Conservation (phyloP, 2,329 filamentous ascomycete species). For the Fusarium mundagurra region DNA sequence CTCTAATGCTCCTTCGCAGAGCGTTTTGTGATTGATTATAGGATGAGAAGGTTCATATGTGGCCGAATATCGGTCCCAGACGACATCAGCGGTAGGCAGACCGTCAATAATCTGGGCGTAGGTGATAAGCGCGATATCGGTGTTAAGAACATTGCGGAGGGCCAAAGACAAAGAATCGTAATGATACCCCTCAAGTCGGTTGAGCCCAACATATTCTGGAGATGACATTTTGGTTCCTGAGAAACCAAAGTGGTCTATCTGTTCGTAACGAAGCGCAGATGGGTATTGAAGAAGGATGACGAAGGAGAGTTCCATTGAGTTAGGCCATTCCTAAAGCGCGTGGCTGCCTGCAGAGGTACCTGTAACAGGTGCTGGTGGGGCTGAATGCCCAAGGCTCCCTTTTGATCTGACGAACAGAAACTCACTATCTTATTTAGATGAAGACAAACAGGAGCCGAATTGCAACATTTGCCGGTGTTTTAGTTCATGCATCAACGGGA, state of each 20-base stretch:
- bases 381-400: neutral
- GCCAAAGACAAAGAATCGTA: neutral
- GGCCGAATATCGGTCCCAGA: neutral
- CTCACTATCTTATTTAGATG: neutral
- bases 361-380: neutral
- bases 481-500: neutral
- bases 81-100: neutral
- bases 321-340: neutral
- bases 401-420: neutral
- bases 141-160: conserved; percentile 10
- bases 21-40: neutral
- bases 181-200: neutral
- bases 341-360: neutral
- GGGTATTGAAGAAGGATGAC: fast-evolving
- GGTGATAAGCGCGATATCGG: conserved; percentile 5
- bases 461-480: neutral
- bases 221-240: neutral
- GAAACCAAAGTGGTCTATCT: neutral
- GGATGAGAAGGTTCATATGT: neutral
- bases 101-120: conserved; percentile 31
- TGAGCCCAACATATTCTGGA: neutral
- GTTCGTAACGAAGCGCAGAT: too few species aligned
- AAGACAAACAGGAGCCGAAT: neutral
- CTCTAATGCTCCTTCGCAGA: neutral
- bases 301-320: neutral